These are phyloP conservation scores for Phytophthora macrochlamydospora DNA, from an alignment of 352 stramenopile species.

Conservation along the genomic window DNA sequence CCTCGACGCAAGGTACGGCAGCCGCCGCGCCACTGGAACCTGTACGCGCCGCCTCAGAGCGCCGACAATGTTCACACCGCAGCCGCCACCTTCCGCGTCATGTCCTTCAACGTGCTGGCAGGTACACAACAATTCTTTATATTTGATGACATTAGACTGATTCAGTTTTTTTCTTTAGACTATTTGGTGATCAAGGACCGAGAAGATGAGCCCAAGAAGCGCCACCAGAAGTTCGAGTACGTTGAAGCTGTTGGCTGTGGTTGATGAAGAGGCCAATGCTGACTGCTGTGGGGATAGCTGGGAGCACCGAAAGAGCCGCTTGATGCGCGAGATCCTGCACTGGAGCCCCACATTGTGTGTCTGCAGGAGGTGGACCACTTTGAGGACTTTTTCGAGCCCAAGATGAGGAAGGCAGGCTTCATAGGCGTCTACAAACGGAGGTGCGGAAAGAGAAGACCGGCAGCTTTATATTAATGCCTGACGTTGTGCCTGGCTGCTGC, in stretches of 20 bases:
- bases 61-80: conserved; percentile 19
- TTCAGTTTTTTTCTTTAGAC: conserved; percentile 32
- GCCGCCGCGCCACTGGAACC: conserved; percentile 47
- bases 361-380: conserved; percentile 80
- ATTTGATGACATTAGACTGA: conserved; percentile 1
- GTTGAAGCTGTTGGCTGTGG: background rate
- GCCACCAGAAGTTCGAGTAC: conserved; percentile 59
- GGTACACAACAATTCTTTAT: conserved; percentile 28
- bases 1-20: conserved; percentile 8
- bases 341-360: conserved; percentile 61
- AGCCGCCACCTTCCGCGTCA: conserved; percentile 58
- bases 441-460: conserved; percentile 14
- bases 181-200: conserved; percentile 53
- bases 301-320: conserved; percentile 46
- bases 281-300: conserved; percentile 26
- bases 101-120: conserved; percentile 79
- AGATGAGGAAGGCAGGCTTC: conserved; percentile 57
- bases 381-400: conserved; percentile 71
- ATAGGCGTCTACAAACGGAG: conserved; percentile 63
- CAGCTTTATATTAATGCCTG: background rate
- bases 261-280: background rate
- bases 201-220: conserved; percentile 31
- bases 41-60: conserved; percentile 46
- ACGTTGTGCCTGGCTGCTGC: background rate
- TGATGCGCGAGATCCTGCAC: conserved; percentile 60